These are phyloP conservation scores for Tetrapyrgos nigripes DNA, from an alignment of 1,284 basidiomycete genomes.

Conservation along the genomic window DNA sequence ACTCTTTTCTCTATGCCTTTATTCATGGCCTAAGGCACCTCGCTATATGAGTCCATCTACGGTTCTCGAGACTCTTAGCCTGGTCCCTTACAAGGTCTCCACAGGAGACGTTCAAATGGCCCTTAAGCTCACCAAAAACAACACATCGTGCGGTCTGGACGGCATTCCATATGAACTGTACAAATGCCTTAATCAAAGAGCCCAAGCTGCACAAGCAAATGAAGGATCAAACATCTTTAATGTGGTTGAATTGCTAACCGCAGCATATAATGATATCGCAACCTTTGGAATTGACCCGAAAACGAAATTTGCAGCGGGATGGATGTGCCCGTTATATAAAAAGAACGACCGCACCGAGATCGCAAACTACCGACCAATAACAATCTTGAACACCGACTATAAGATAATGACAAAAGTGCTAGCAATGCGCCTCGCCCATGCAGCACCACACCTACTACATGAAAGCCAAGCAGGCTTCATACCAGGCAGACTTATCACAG, in stretches of 20 bases:
- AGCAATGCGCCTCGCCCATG: conserved; percentile 18
- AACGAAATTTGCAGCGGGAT: conserved; percentile 31
- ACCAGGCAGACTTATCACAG: too few relatives aligned
- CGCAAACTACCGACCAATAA: conserved; percentile 21
- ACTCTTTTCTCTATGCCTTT: too few relatives aligned
- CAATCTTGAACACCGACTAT: conserved; percentile 22
- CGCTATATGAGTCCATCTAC: too few relatives aligned
- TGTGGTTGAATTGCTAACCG: not conserved
- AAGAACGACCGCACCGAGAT: too few relatives aligned
- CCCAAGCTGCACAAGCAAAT: not conserved
- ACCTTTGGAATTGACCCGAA: conserved; percentile 21
- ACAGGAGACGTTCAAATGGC: conserved; percentile 1
- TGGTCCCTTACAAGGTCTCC: too few relatives aligned
- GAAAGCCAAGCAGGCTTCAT: too few relatives aligned
- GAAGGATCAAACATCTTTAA: conserved; percentile 1
- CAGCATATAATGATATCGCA: conserved; percentile 38
- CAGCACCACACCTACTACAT: too few relatives aligned
- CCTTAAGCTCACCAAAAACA: too few relatives aligned
- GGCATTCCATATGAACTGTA: conserved; percentile 35
- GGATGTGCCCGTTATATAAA: conserved; percentile 42
- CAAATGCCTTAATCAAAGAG: conserved; percentile 19
- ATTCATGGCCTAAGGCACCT: too few relatives aligned
- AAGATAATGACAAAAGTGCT: conserved; percentile 20
- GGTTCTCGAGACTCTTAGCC: too few relatives aligned
- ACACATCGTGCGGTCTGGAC: too few relatives aligned